Conservation (phyloP, 495 filamentous ascomycete species). For the Podospora pseudoanserina region DNA sequence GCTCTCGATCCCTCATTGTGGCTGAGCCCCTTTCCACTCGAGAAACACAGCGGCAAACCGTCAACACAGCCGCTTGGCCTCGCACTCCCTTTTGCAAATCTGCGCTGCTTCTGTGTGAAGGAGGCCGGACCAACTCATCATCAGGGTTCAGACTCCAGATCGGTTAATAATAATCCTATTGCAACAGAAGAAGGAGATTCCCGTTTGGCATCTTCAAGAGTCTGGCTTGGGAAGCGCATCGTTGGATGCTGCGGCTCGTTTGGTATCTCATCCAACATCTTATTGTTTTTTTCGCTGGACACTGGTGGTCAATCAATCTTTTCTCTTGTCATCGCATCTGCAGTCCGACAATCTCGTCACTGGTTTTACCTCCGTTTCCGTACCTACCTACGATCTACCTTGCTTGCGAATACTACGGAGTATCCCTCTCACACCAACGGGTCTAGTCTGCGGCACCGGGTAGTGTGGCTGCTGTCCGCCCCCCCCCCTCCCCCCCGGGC, state of each 20-base stretch:
- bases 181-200: not conserved
- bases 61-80: conserved; percentile 4
- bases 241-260: not conserved
- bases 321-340: not conserved
- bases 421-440: not conserved
- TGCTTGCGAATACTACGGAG: not conserved
- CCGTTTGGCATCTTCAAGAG: not conserved
- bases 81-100: not conserved
- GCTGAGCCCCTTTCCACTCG: conserved; percentile 15
- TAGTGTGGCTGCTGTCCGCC: conserved; percentile 1
- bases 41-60: conserved; percentile 16
- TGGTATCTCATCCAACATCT: not conserved
- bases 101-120: not conserved
- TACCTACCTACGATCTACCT: not conserved
- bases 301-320: conserved; percentile 3
- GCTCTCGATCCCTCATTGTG: conserved; percentile 17
- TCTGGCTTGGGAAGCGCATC: not conserved
- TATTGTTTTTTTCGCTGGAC: not conserved
- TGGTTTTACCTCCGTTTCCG: not conserved
- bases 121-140: not conserved
- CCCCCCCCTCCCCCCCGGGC: not conserved
- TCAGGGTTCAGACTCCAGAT: not conserved
- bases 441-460: not conserved
- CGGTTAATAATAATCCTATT: not conserved
- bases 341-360: not conserved